phyloP scores from a whole-genome alignment of 345 rosid genomes.

The Populus deltoides region DNA sequence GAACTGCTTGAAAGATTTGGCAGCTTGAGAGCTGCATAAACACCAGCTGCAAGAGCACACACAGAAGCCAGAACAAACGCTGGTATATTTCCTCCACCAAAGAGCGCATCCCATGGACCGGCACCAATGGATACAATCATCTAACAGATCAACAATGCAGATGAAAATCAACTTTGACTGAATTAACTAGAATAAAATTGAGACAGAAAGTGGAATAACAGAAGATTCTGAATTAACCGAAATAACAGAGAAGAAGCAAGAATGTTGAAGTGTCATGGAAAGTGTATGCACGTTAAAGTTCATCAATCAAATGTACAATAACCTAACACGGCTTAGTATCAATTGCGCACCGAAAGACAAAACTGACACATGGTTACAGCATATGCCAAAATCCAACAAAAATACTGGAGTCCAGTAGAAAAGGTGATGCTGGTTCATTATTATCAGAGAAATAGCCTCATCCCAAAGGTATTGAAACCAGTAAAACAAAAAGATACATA shows the following conservation, averaged over 20 bases:
- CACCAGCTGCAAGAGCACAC: slow-evolving; percentile 70
- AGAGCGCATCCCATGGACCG: slow-evolving; percentile 97
- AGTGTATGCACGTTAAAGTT: not conserved
- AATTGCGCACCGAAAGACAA: not conserved
- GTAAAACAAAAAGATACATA: not conserved
- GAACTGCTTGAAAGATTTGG: slow-evolving; percentile 64
- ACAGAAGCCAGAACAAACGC: slow-evolving; percentile 78
- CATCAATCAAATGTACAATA: not conserved
- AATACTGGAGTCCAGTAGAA: not conserved
- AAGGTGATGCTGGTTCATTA: too few relatives aligned
- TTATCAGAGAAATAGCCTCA: not conserved
- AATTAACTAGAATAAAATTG: not conserved
- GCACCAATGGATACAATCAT: slow-evolving; percentile 86
- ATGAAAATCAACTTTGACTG: slow-evolving; percentile 15
- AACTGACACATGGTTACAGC: not conserved
- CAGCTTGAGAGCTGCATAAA: slow-evolving; percentile 57
- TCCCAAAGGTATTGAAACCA: not conserved
- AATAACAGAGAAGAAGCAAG: not conserved
- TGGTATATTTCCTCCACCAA: slow-evolving; percentile 96
- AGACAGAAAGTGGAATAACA: not conserved
- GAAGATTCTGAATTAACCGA: not conserved
- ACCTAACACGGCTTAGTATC: not conserved
- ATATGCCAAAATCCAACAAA: not conserved
- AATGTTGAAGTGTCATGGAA: not conserved
- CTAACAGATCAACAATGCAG: slow-evolving; percentile 33